These are phyloP conservation scores for Clathrus columnatus DNA, from an alignment of 768 basidiomycete genomes.

Conservation along the genomic window DNA sequence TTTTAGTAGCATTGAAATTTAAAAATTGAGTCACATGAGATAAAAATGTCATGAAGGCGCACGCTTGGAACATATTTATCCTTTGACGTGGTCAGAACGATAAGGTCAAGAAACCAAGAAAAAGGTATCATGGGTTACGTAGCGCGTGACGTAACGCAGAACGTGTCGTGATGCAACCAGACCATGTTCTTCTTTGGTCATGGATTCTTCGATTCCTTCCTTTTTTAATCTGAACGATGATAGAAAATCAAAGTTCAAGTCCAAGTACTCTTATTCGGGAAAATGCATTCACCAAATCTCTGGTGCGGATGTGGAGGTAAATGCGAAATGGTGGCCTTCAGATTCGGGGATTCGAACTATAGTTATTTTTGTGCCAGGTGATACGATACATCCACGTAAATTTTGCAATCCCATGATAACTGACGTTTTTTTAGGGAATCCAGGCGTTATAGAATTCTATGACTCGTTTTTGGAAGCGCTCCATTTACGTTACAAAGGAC, in stretches of 20 bases:
- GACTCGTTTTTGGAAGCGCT: slow-evolving; percentile 51
- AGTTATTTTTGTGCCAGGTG: slow-evolving; percentile 6
- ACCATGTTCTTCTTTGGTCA: background rate
- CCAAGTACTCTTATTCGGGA: background rate
- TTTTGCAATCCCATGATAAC: background rate
- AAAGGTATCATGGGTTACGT: too few species aligned
- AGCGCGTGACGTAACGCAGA: too few species aligned
- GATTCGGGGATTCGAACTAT: background rate
- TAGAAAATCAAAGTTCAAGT: background rate
- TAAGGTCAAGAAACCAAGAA: too few species aligned
- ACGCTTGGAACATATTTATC: too few species aligned
- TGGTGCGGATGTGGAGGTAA: background rate
- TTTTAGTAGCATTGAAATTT: too few species aligned
- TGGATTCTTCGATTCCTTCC: background rate
- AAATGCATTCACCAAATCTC: background rate
- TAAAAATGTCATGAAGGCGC: too few species aligned
- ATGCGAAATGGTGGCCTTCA: slow-evolving; percentile 7
- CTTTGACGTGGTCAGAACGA: too few species aligned
- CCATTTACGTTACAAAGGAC: slow-evolving; percentile 25
- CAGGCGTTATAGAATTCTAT: slow-evolving; percentile 62
- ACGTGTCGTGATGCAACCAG: too few species aligned
- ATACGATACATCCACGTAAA: background rate
- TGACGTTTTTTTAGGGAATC: slow-evolving; percentile 30
- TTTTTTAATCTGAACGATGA: background rate
- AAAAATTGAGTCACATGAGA: too few species aligned